Evolutionary conservation across 495 filamentous ascomycete species (phyloP), one percentile per base, ranked within the genome.

Genomic region (Articulospora tetracladia): DNA sequence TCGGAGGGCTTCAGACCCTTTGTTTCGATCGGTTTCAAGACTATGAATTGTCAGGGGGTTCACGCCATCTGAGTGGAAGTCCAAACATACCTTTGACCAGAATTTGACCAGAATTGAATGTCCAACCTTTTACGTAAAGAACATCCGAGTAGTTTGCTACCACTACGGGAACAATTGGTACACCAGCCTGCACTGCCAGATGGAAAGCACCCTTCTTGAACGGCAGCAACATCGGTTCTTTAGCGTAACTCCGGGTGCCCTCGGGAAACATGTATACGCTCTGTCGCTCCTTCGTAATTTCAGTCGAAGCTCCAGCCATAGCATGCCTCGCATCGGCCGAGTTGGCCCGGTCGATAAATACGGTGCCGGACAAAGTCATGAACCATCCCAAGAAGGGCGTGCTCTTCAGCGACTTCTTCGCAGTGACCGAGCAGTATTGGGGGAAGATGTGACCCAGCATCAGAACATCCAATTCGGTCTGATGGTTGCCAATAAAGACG

Each of bases 181-280:
- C 93, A 68, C 91, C 87, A 0, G 93, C 95, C 77, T 97, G 89
- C 7, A 99, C 84, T 22, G 94, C 94, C 12, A 98, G 77, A 71
- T 98, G 94, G 75, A 98, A 99, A 36, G 94, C 94, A 59, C 94
- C 94, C 77, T 98, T 98, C 77, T 99, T 98, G 77, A 98, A 99
- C 7, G 89, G 85, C 56, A 97, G 75, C 67, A 99, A 73, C 53
- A 80, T 84, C 6, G 94, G 88, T 50, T 90, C 84, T 64, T 86
- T 83, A 50, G 87, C 82, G 77, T 99, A 97, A 64, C 89, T 93
- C 52, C 94, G 80, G 6, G 94, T 99, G 15, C 94, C 94, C 75
- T 98, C 94, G 36, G 90, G 88, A 72, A 94, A 94, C 70, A 97
- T 96, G 73, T 89, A 97, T 32, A 98, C 92, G 70, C 85, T 91